Evolutionary conservation across 495 filamentous ascomycete species (phyloP), one percentile per base, ranked within the genome.

Genomic region (Podospora anserina): DNA sequence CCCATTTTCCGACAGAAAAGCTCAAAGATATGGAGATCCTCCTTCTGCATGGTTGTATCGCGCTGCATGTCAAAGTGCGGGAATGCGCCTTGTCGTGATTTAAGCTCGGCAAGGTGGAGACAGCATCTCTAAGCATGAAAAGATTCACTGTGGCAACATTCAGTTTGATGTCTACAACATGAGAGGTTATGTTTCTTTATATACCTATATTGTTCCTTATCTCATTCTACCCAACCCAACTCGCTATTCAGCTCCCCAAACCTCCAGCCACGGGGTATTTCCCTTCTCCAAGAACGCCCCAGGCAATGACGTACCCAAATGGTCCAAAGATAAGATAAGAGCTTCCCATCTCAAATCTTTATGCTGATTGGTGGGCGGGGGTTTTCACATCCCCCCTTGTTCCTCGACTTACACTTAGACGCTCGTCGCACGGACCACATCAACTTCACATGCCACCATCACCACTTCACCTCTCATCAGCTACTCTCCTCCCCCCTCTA

Each of bases 401-500:
- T 58, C 55, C 18, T 59, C 44, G 63, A 23, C 62, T 4, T 65
- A 56, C 6, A 27, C 34, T 11, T 23, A 23, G 23, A 44, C 61
- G 39, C 58, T 71, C 13, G 20, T 9, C 19, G 19, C 56, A 59
- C 19, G 18, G 19, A 23, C 56, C 19, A 59, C 56, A 27, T 20
- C 56, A 59, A 58, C 64, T 19, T 71, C 76, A 34, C 76, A 32
- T 32, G 30, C 7, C 23, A 23, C 23, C 23, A 23, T 23, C 23
- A 23, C 23, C 23, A 23, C 23, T 23, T 23, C 23, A 23, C 23
- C 23, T 23, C 23, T 23, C 23, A 23, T 23, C 23, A 23, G 23
- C 23, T 23, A 49, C 39, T 49, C 39, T 49, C 39, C 11, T 6
- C 75, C 23, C 75, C 65, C 30, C 77, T 72, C 32, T 68, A 72